Percentiles rank a stretch among this genome's conserved stretches.
phyloP scores from a whole-genome alignment of 2,329 filamentous ascomycete genomes.

The Fusarium drepaniforme region DNA sequence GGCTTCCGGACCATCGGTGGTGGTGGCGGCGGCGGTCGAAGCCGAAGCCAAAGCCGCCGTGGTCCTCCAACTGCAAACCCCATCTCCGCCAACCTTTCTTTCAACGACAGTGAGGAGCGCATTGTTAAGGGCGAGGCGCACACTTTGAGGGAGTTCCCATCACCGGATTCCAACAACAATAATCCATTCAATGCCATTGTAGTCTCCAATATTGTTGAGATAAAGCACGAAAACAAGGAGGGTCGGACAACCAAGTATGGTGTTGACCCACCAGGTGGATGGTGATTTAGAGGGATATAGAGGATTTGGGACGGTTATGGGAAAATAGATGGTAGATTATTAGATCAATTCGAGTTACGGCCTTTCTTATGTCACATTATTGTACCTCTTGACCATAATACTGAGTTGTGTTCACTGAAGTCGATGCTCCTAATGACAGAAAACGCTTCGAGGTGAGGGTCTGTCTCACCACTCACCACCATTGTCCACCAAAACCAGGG shows the following conservation, averaged over 20 bases:
- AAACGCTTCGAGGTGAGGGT: not conserved
- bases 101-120: slow-evolving; percentile 53
- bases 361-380: not conserved
- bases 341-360: not conserved
- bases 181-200: slow-evolving; percentile 49
- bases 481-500: not conserved
- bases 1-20: slow-evolving; percentile 57
- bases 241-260: slow-evolving; percentile 5
- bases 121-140: slow-evolving; percentile 60
- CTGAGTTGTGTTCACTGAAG: not conserved
- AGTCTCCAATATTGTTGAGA: slow-evolving; percentile 56
- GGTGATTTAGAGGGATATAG: slow-evolving; percentile 17
- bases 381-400: not conserved
- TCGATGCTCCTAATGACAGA: not conserved
- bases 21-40: slow-evolving; percentile 47
- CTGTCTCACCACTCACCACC: not conserved
- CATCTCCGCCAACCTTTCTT: slow-evolving; percentile 52
- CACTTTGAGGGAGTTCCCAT: slow-evolving; percentile 40
- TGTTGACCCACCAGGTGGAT: slow-evolving; percentile 13
- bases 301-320: not conserved
- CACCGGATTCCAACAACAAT: slow-evolving; percentile 18
- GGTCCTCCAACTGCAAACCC: slow-evolving; percentile 49
- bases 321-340: not conserved
- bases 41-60: slow-evolving; percentile 47
- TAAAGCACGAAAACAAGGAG: slow-evolving; percentile 43